A percentile compares a stretch with the other conserved stretches of the same genome.
phyloP scores from a whole-genome alignment of 2,329 filamentous ascomycete species.

The Westerdykella ornata region DNA sequence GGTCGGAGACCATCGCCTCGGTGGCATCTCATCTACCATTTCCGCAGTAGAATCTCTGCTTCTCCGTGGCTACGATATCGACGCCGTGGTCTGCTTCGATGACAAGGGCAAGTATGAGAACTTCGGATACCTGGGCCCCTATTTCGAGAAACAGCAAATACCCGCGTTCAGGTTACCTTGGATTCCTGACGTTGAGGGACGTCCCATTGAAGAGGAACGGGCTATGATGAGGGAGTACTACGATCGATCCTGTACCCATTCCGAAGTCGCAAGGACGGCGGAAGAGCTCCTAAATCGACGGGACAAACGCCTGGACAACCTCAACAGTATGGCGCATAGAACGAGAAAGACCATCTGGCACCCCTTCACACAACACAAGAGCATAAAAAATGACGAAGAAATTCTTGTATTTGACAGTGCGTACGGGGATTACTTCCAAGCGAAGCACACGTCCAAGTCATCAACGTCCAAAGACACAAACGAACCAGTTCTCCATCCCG shows the following conservation, averaged over 20 bases:
- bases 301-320: slow-evolving; percentile 47
- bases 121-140: slow-evolving; percentile 58
- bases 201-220: slow-evolving; percentile 41
- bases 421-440: slow-evolving; percentile 71
- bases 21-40: slow-evolving; percentile 74
- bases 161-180: slow-evolving; percentile 50
- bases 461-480: slow-evolving; percentile 7
- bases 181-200: slow-evolving; percentile 49
- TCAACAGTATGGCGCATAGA: slow-evolving; percentile 56
- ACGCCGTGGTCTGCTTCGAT: slow-evolving; percentile 61
- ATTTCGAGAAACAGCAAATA: slow-evolving; percentile 57
- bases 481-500: slow-evolving; percentile 50
- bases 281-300: slow-evolving; percentile 51
- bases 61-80: slow-evolving; percentile 72
- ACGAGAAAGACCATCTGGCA: slow-evolving; percentile 66
- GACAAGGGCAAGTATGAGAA: slow-evolving; percentile 60
- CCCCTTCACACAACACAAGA: slow-evolving; percentile 75
- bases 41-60: slow-evolving; percentile 72
- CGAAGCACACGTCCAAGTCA: slow-evolving; percentile 34
- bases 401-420: slow-evolving; percentile 77
- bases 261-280: slow-evolving; percentile 25
- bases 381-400: slow-evolving; percentile 51
- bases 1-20: slow-evolving; percentile 66
- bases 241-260: slow-evolving; percentile 10
- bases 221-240: slow-evolving; percentile 62